Evolutionary conservation across 2,329 filamentous ascomycete genomes (phyloP).

Genomic region (Trichoderma polysporum): DNA sequence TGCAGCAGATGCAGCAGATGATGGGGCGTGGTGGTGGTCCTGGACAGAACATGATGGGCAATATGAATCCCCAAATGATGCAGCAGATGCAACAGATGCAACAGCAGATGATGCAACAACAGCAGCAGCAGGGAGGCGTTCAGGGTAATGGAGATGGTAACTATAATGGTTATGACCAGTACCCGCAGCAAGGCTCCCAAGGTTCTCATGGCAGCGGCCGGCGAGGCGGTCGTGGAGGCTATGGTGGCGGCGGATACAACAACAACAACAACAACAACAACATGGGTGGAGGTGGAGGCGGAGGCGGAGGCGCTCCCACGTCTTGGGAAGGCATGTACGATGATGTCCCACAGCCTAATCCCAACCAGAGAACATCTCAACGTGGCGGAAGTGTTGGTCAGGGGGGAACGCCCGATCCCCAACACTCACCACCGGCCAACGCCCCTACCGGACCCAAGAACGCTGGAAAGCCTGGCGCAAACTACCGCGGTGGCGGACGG

Average conservation of each 20-base stretch:
- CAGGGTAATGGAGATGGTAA: constrained; percentile 30
- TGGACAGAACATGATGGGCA: constrained; percentile 41
- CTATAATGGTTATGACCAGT: constrained; percentile 37
- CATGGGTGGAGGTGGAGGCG: too few relatives aligned
- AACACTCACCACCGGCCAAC: constrained; percentile 52
- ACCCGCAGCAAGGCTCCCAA: constrained; percentile 50
- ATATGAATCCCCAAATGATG: constrained; percentile 56
- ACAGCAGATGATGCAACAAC: constrained; percentile 42
- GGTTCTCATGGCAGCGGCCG: constrained; percentile 24
- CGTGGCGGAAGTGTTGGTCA: constrained; percentile 45
- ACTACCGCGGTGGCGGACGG: constrained; percentile 87
- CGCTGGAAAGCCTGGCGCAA: constrained; percentile 83
- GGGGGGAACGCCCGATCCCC: constrained; percentile 40
- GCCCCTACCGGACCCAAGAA: constrained; percentile 96
- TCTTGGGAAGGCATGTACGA: constrained; percentile 99
- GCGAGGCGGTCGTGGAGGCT: constrained; percentile 28
- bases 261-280: too few relatives aligned
- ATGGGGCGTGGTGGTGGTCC: constrained; percentile 42
- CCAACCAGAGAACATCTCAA: constrained; percentile 47
- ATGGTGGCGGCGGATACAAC: constrained; percentile 31
- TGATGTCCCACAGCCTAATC: constrained; percentile 81
- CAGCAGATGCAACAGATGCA: constrained; percentile 56
- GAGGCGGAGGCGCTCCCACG: constrained; percentile 64
- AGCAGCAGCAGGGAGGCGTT: constrained; percentile 38
- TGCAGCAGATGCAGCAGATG: constrained; percentile 67